Percentiles rank a stretch among this genome's conserved stretches.
These are phyloP conservation scores for Vaccinium myrtillus DNA, from an alignment of 148 eudicot species.

Conservation along the genomic window DNA sequence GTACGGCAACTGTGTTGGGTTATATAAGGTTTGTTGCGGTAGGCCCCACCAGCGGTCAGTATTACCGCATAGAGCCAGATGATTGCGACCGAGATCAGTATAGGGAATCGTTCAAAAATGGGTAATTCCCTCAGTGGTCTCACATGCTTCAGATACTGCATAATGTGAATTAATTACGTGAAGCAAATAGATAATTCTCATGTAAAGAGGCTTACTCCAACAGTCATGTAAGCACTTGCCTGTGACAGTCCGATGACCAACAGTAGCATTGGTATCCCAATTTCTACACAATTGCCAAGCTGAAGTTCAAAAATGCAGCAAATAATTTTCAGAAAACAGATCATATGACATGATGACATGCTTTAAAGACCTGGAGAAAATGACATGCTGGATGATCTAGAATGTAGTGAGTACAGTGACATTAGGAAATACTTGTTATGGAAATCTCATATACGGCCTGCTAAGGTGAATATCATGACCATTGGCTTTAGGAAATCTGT, in stretches of 20 bases:
- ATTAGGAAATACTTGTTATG: not conserved
- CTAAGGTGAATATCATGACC: not conserved
- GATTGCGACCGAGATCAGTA: conserved; percentile 62
- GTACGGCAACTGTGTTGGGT: conserved; percentile 92
- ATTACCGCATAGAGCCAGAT: conserved; percentile 88
- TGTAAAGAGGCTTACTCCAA: not conserved
- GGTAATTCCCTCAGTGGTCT: conserved; percentile 74
- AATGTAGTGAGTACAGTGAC: not conserved
- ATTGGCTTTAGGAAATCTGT: not conserved
- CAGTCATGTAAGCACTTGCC: conserved; percentile 39
- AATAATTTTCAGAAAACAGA: conserved; percentile 1
- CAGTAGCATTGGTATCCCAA: conserved; percentile 84
- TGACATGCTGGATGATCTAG: not conserved
- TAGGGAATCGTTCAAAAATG: conserved; percentile 89
- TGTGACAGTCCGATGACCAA: conserved; percentile 84
- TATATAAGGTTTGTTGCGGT: conserved; percentile 47
- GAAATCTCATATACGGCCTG: not conserved
- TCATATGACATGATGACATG: not conserved
- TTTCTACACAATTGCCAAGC: conserved; percentile 92
- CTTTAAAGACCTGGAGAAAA: not conserved
- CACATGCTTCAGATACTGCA: conserved; percentile 90
- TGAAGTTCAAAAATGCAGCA: conserved; percentile 31
- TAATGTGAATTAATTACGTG: not conserved
- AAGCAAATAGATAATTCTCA: conserved; percentile 12
- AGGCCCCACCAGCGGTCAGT: conserved; percentile 95